phyloP scores from a whole-genome alignment of 163 green algal species.

The Scenedesmus sp. region DNA sequence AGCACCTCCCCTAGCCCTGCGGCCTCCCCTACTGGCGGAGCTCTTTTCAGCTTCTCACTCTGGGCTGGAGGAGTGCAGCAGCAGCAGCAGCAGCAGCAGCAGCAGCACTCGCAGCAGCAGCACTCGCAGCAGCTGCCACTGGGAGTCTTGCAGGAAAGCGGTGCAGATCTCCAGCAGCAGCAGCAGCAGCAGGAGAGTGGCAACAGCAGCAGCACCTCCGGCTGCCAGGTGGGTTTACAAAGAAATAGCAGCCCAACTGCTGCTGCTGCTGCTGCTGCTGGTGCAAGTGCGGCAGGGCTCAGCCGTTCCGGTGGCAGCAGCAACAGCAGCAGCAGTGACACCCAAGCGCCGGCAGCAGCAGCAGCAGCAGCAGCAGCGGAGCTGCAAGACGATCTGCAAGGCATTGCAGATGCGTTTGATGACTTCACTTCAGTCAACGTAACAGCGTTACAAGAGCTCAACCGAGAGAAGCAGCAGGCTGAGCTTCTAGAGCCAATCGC shows the following conservation, averaged over 20 bases:
- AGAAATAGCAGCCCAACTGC: not conserved
- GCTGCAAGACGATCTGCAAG: not conserved
- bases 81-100: conserved; percentile 6
- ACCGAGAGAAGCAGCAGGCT: conserved; percentile 42
- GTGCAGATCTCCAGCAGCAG: not conserved
- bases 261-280: not conserved
- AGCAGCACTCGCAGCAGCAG: not conserved
- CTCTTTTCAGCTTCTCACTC: not conserved
- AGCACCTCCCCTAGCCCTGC: not conserved
- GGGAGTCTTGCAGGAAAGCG: too few relatives aligned
- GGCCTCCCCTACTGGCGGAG: not conserved
- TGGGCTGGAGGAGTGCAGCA: not conserved
- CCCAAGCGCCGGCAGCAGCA: not conserved
- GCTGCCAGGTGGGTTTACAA: not conserved
- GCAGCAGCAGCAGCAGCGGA: conserved; percentile 6
- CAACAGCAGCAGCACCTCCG: not conserved
- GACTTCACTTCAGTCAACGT: conserved; percentile 47
- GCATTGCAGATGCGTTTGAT: conserved; percentile 17
- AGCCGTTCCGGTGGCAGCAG: not conserved
- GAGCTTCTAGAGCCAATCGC: conserved; percentile 38
- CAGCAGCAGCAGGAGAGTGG: not conserved
- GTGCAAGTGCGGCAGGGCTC: not conserved
- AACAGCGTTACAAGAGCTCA: conserved; percentile 38
- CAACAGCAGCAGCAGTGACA: not conserved
- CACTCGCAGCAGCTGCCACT: not conserved